Conservation (phyloP, 352 stramenopile genomes). For the Blastocystis sp. region DNA sequence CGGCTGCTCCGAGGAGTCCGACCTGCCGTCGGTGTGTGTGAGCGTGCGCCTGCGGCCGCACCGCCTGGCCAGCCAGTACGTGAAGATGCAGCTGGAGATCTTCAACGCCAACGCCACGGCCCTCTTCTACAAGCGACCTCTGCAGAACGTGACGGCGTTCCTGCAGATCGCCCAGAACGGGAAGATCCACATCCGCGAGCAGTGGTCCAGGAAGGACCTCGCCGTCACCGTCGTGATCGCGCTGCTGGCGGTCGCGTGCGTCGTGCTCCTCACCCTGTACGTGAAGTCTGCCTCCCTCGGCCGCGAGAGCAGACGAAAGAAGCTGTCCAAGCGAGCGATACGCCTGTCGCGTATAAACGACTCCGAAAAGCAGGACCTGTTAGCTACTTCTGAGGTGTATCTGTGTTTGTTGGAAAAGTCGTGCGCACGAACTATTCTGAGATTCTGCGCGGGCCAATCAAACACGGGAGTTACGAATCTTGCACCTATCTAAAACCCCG, state of each 20-base stretch:
- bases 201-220: neutral
- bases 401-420: neutral
- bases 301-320: neutral
- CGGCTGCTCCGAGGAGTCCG: neutral
- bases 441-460: conserved; percentile 3
- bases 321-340: neutral
- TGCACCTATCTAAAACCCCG: neutral
- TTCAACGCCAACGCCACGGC: conserved; percentile 69
- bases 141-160: neutral
- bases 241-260: neutral
- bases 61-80: conserved; percentile 20
- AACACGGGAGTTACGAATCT: conserved; percentile 50
- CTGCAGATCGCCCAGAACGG: neutral
- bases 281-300: neutral
- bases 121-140: conserved; percentile 33
- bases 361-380: neutral
- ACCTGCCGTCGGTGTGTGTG: conserved; percentile 13
- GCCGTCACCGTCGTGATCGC: neutral
- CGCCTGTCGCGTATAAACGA: neutral
- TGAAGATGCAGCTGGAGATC: conserved; percentile 43
- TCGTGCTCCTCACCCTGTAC: conserved; percentile 4
- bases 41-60: conserved; percentile 6
- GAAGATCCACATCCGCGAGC: conserved; percentile 18
- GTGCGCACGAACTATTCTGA: neutral
- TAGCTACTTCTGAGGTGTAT: neutral